phyloP scores from a whole-genome alignment of 208 protist species.

The Angomonas ambiguus region DNA sequence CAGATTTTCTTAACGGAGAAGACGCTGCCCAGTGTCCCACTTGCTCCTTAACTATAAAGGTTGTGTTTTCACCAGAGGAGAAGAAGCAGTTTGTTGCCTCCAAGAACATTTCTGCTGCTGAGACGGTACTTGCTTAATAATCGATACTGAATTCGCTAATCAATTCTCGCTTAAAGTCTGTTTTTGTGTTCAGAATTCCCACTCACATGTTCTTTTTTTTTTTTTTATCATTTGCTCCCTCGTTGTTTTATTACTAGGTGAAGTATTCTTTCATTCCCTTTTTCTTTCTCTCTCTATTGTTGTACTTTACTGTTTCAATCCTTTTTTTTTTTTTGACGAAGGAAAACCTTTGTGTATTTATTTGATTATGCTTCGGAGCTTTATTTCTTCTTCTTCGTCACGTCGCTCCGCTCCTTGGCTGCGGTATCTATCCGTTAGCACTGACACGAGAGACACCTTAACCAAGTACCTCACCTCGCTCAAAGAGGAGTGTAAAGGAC shows the following conservation, averaged over 20 bases:
- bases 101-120: background rate
- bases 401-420: background rate
- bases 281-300: background rate
- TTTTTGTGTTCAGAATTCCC: background rate
- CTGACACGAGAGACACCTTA: slow-evolving; percentile 49
- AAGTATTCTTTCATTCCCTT: too few species aligned
- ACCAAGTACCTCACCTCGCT: slow-evolving; percentile 73
- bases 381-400: slow-evolving; percentile 15
- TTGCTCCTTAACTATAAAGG: slow-evolving; percentile 84
- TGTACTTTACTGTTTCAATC: background rate
- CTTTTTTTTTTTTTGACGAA: background rate
- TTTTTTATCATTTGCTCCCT: slow-evolving; percentile 5
- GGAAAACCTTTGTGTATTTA: slow-evolving; percentile 7
- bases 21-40: slow-evolving; percentile 86
- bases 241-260: background rate
- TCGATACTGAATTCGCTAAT: too few species aligned
- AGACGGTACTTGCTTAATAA: slow-evolving; percentile 25
- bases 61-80: slow-evolving; percentile 65
- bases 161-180: too few species aligned
- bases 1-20: slow-evolving; percentile 61
- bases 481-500: slow-evolving; percentile 85
- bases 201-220: background rate
- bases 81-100: slow-evolving; percentile 32
- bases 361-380: background rate
- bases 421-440: slow-evolving; percentile 34